A percentile compares a stretch with the other conserved stretches of the same genome.
Evolutionary conservation across 345 rosid genomes (phyloP).

Genomic region (Arabidopsis arenosa): DNA sequence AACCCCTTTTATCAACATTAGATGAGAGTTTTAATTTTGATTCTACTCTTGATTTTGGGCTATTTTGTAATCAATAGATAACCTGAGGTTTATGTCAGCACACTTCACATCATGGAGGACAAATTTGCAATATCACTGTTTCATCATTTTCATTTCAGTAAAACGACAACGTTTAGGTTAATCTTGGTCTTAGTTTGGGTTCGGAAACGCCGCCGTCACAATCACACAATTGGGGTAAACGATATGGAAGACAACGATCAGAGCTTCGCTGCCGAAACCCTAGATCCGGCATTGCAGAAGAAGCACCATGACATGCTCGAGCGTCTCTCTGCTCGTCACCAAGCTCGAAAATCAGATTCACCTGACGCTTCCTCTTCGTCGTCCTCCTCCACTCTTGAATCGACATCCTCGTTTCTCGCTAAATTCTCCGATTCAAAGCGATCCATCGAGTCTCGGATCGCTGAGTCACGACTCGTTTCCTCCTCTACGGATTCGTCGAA

Average conservation of each 20-base stretch:
- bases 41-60: not conserved
- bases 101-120: not conserved
- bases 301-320: slow-evolving; percentile 81
- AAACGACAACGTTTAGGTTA: slow-evolving; percentile 16
- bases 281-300: slow-evolving; percentile 49
- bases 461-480: slow-evolving; percentile 41
- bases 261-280: slow-evolving; percentile 23
- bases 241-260: slow-evolving; percentile 35
- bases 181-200: not conserved
- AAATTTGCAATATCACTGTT: not conserved
- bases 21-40: not conserved
- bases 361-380: slow-evolving; percentile 39
- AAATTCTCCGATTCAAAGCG: slow-evolving; percentile 61
- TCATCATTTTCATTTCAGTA: not conserved
- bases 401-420: slow-evolving; percentile 68
- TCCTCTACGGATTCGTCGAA: slow-evolving; percentile 48
- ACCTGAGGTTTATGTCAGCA: not conserved
- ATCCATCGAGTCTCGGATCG: slow-evolving; percentile 61
- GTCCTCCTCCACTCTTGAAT: slow-evolving; percentile 46
- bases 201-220: slow-evolving; percentile 16
- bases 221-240: not conserved
- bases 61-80: not conserved
- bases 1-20: not conserved
- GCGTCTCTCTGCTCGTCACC: slow-evolving; percentile 79
- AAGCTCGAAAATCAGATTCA: slow-evolving; percentile 58